Evolutionary conservation across 306 rosid genomes (phyloP).

Genomic region (Carpinus viminea): DNA sequence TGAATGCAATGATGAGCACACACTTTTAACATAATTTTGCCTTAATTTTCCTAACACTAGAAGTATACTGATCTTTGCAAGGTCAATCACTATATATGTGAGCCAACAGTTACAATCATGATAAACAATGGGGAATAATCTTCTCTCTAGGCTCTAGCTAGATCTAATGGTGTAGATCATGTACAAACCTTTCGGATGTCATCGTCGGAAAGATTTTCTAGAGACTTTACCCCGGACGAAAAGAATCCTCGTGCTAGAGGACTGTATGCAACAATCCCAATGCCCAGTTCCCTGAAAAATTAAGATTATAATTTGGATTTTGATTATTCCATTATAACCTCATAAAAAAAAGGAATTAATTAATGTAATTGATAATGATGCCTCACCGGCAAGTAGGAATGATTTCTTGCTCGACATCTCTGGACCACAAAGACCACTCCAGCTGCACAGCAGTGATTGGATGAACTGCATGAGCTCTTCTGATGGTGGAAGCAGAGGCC

Average conservation of each 20-base stretch:
- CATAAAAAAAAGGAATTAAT: no score
- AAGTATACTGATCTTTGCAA: no score
- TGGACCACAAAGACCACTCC: conserved; percentile 64
- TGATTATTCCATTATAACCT: neutral
- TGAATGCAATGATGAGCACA: neutral
- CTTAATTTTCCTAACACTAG: neutral
- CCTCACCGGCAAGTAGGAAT: conserved; percentile 62
- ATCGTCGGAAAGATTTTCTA: conserved; percentile 27
- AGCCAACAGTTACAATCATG: no score
- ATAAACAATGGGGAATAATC: no score
- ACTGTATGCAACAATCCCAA: conserved; percentile 67
- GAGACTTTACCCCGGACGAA: conserved; percentile 44
- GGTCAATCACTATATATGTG: no score
- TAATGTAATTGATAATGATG: neutral
- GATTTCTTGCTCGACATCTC: conserved; percentile 61
- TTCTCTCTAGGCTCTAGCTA: no score
- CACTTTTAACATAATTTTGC: neutral
- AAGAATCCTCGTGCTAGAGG: conserved; percentile 70
- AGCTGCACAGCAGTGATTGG: conserved; percentile 64
- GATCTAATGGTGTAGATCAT: no score
- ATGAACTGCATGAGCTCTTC: conserved; percentile 79
- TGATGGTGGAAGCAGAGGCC: conserved; percentile 69
- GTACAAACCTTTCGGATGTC: conserved; percentile 52
- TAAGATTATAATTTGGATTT: neutral
- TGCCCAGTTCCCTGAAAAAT: conserved; percentile 52